Evolutionary conservation across 2,329 filamentous ascomycete species (phyloP).

Genomic region (Apiospora rasikravindrae): DNA sequence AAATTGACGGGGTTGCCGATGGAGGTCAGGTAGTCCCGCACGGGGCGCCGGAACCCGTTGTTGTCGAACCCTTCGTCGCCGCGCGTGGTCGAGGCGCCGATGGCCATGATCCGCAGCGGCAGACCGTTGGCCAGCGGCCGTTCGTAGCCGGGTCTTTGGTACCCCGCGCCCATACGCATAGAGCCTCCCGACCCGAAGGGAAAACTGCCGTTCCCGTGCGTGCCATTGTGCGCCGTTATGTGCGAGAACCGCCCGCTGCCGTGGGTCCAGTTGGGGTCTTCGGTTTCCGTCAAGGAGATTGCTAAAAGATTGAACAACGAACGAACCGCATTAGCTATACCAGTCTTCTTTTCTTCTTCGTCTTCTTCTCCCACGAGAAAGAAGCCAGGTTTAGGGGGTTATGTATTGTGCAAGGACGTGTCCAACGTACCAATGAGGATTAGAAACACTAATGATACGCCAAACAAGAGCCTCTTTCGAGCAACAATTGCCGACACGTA

Average conservation of each 20-base stretch:
- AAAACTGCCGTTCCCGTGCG: conserved; percentile 20
- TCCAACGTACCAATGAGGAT: conserved; percentile 22
- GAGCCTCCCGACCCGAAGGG: not conserved
- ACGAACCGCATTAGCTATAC: not conserved
- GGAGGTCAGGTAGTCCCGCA: conserved; percentile 30
- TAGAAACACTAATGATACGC: conserved; percentile 24
- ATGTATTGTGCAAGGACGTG: not conserved
- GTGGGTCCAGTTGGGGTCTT: conserved; percentile 22
- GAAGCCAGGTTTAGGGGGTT: not conserved
- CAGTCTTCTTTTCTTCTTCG: too few relatives aligned
- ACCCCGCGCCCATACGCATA: conserved; percentile 21
- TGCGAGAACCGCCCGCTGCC: conserved; percentile 20
- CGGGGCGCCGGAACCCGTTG: conserved; percentile 32
- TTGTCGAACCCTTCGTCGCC: conserved; percentile 33
- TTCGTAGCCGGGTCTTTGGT: conserved; percentile 24
- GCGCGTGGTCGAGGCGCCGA: conserved; percentile 34
- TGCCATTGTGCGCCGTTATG: conserved; percentile 21
- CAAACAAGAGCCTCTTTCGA: conserved; percentile 22
- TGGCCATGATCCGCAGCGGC: conserved; percentile 34
- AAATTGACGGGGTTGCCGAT: conserved; percentile 34
- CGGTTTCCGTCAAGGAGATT: conserved; percentile 24
- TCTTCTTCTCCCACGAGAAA: too few relatives aligned
- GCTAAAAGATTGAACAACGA: not conserved
- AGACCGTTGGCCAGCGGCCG: conserved; percentile 39
- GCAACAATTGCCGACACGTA: conserved; percentile 24